These are phyloP conservation scores for Pichia membranifaciens DNA, from an alignment of 805 yeast genomes.

Conservation along the genomic window DNA sequence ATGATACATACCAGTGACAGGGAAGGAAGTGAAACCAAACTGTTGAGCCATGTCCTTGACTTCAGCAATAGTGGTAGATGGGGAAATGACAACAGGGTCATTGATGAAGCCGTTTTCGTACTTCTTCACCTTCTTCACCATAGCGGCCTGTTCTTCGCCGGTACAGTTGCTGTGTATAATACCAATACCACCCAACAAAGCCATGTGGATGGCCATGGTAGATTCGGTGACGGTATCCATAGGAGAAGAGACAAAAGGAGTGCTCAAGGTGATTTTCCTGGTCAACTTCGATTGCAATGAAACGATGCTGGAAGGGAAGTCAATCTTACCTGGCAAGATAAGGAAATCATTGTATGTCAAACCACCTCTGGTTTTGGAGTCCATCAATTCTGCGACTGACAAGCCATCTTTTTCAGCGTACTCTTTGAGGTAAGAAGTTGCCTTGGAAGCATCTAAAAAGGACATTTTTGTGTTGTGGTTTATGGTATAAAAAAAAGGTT, in stretches of 20 bases:
- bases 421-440: constrained; percentile 58
- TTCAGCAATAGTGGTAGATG: constrained; percentile 72
- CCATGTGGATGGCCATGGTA: constrained; percentile 98
- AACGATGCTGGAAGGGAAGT: constrained; percentile 77
- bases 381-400: constrained; percentile 77
- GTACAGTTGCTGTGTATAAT: constrained; percentile 96
- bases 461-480: constrained; percentile 9
- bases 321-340: constrained; percentile 90
- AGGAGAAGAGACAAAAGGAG: constrained; percentile 96
- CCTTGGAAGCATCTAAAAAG: constrained; percentile 45
- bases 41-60: constrained; percentile 62
- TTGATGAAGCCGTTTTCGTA: constrained; percentile 96
- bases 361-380: constrained; percentile 88
- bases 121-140: constrained; percentile 95
- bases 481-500: constrained; percentile 1
- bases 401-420: constrained; percentile 81
- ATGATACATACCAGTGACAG: constrained; percentile 91
- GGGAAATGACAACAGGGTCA: constrained; percentile 84
- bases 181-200: constrained; percentile 98
- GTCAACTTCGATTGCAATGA: constrained; percentile 81
- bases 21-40: constrained; percentile 95
- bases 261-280: constrained; percentile 81
- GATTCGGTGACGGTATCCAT: constrained; percentile 99
- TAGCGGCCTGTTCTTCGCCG: constrained; percentile 95
- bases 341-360: constrained; percentile 95